Base-by-base conservation (phyloP, 176 grass and related monocot genomes). In the Triticum turgidum region DNA sequence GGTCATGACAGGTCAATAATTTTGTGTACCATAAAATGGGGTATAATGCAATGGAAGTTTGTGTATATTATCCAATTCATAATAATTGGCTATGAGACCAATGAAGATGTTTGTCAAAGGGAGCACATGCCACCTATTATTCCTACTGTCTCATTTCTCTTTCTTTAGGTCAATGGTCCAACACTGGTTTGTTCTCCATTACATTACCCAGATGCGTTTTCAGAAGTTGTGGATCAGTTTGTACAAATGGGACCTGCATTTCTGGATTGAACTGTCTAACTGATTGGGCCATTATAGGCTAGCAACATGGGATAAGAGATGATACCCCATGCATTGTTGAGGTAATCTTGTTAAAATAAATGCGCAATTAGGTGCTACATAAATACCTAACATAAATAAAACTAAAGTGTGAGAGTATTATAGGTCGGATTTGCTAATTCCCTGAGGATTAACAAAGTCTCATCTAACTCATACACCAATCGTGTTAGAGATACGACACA, bases 31-130 rank as follows among this genome's bases (percentile, higher is more conserved):
- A 87, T 88, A 88, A 88, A 62, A 66, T 18, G 32, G 56, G 65
- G 89, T 79, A 69, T 84, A 87, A 38, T 76, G 61, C n/a, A 63
- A 62, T 76, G 37, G 35, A 69, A 58, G 5, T 59, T 87, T 61
- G 76, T 87, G 89, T 87, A 87, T 12, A 84, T 69, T 91, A 63
- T 91, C 32, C 22, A 17, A 75, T 56, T 75, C 42, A 69, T 42
- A 84, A 80, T 87, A 62, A 80, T 70, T 84, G 58, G 6, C 4
- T 29, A 42, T 44, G 75, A 42, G 32, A 49, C 70, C 52, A 45
- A 61, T 69, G 81, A 29, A 70, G 38, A 77, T 85, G 85, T 71
- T 88, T 77, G 63, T 79, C 29, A 85, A 77, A 85, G 62, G 22
- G 62, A 34, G 39, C 61, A 70, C 85, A 88, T 84, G 82, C 78